Percentiles rank a stretch among this genome's conserved stretches.
phyloP scores from a whole-genome alignment of 768 basidiomycete genomes.

The Mycena sanguinolenta region DNA sequence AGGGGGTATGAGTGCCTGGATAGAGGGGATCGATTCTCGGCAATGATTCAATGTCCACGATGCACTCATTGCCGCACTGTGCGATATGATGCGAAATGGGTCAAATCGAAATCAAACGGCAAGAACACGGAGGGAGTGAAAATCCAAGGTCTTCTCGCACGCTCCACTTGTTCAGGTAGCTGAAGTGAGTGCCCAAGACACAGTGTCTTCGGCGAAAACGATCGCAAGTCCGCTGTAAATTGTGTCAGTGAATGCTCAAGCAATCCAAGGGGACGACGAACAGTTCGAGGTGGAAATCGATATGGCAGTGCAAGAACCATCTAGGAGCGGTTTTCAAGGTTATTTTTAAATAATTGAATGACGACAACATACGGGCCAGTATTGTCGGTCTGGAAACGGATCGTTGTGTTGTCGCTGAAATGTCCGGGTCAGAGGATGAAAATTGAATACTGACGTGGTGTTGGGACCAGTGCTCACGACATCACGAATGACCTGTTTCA shows the following conservation, averaged over 20 bases:
- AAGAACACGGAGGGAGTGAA: too few species aligned
- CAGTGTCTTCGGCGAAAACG: slow-evolving; percentile 28
- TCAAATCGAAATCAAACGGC: too few species aligned
- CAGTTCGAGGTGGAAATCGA: slow-evolving; percentile 51
- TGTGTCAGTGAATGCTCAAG: neutral
- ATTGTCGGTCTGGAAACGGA: slow-evolving; percentile 71
- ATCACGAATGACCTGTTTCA: slow-evolving; percentile 49
- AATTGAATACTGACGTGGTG: neutral
- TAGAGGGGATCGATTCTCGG: too few species aligned
- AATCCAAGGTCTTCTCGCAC: too few species aligned
- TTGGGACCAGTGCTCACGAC: slow-evolving; percentile 45
- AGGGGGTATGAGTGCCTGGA: too few species aligned
- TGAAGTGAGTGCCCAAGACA: too few species aligned
- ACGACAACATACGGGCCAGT: slow-evolving; percentile 54
- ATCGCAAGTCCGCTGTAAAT: slow-evolving; percentile 18
- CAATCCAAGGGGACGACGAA: neutral
- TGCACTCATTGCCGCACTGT: too few species aligned
- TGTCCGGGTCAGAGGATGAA: slow-evolving; percentile 33
- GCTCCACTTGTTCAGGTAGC: too few species aligned
- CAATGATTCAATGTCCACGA: too few species aligned
- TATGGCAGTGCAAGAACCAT: slow-evolving; percentile 39
- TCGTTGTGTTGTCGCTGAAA: slow-evolving; percentile 50
- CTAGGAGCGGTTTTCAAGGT: neutral
- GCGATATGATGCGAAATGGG: too few species aligned
- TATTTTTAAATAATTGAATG: too few species aligned